Percentiles rank a stretch among this genome's conserved stretches.
phyloP scores from a whole-genome alignment of 192 early-diverging fungal species.

The Lunasporangiospora selenospora region DNA sequence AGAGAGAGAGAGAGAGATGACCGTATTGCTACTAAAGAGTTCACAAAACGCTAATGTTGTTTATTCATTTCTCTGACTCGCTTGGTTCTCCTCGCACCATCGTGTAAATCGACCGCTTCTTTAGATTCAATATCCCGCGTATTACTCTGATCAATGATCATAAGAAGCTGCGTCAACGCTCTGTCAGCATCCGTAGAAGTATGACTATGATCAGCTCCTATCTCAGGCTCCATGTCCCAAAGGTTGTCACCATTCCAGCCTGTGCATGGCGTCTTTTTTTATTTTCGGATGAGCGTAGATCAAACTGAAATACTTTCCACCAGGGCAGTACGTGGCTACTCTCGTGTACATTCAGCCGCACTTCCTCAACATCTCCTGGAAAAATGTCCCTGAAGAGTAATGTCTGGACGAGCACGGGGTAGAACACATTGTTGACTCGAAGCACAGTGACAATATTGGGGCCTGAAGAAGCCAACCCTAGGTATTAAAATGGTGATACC shows the following conservation, averaged over 20 bases:
- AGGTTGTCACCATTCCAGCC: slow-evolving; percentile 8
- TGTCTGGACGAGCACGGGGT: background rate
- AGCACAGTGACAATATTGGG: background rate
- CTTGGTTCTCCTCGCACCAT: slow-evolving; percentile 6
- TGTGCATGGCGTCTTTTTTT: background rate
- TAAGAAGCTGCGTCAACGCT: slow-evolving; percentile 7
- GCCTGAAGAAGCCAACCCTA: background rate
- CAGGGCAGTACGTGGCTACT: too few species aligned
- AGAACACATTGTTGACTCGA: background rate
- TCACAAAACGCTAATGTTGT: too few species aligned
- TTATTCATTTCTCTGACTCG: slow-evolving; percentile 10
- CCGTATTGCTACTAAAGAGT: too few species aligned
- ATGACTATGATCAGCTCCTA: slow-evolving; percentile 1
- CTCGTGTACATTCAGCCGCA: too few species aligned
- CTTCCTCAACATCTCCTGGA: too few species aligned
- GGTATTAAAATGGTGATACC: slow-evolving; percentile 1
- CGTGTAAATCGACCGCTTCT: slow-evolving; percentile 4
- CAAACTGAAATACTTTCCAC: too few species aligned
- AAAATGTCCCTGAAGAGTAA: background rate
- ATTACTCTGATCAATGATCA: slow-evolving; percentile 9
- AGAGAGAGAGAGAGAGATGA: too few species aligned
- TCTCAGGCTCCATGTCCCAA: slow-evolving; percentile 5
- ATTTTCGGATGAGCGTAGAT: background rate
- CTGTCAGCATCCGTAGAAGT: background rate
- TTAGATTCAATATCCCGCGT: background rate